These are phyloP conservation scores for Solanum clarkiae DNA, from an alignment of 257 asterid genomes.

Conservation along the genomic window DNA sequence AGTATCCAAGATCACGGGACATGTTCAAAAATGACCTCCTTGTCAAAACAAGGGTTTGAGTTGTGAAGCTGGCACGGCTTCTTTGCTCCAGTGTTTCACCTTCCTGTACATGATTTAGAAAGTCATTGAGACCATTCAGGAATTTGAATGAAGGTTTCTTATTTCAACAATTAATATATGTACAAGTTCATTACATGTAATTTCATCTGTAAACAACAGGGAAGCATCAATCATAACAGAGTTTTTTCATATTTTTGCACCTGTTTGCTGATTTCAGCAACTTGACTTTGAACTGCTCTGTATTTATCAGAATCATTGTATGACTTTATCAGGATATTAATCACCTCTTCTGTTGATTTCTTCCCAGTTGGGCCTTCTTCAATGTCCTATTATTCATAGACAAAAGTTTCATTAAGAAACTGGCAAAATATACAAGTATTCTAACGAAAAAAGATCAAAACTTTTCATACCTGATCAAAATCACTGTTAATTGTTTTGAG, in stretches of 20 bases:
- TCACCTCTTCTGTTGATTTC: conserved; percentile 20
- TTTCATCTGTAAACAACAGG: neutral
- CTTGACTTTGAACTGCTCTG: conserved; percentile 7
- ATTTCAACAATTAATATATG: neutral
- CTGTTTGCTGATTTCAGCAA: conserved; percentile 14
- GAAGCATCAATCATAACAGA: neutral
- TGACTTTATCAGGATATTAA: conserved; percentile 22
- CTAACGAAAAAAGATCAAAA: neutral
- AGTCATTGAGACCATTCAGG: neutral
- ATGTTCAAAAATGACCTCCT: conserved; percentile 41
- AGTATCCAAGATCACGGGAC: conserved; percentile 55
- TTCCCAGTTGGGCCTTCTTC: conserved; percentile 23
- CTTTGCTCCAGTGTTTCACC: conserved; percentile 17
- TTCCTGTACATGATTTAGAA: conserved; percentile 4
- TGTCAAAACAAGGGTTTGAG: conserved; percentile 38
- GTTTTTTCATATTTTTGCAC: conserved; percentile 3
- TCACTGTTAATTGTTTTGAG: conserved; percentile 22
- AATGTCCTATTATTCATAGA: conserved; percentile 17
- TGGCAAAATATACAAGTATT: neutral
- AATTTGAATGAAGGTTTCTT: neutral
- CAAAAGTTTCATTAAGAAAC: neutral
- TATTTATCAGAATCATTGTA: conserved; percentile 25
- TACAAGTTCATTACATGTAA: neutral
- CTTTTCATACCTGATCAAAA: neutral
- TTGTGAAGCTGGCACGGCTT: conserved; percentile 9